Evolutionary conservation across 441 rosid species (phyloP).

Genomic region (Biscutella auriculata): DNA sequence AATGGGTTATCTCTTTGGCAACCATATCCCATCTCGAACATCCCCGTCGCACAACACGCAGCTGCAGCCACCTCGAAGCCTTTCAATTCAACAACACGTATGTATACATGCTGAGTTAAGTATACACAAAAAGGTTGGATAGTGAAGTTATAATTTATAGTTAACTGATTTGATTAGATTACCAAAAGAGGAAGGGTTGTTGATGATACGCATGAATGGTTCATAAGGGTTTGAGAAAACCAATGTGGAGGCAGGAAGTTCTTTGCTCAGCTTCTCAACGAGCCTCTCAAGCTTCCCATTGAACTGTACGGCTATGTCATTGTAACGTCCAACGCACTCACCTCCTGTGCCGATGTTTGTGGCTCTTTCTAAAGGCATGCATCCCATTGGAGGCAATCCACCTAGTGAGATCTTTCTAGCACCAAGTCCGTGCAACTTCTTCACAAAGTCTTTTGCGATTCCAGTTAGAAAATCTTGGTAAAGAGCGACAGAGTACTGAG

Average conservation of each 20-base stretch:
- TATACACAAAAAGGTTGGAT: background rate
- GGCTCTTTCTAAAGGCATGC: constrained; percentile 58
- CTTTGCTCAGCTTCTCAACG: constrained; percentile 25
- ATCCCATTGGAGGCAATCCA: constrained; percentile 66
- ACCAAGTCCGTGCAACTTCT: constrained; percentile 36
- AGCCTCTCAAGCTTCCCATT: constrained; percentile 30
- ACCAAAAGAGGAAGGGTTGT: constrained; percentile 32
- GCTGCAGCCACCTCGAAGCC: constrained; percentile 31
- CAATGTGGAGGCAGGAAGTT: constrained; percentile 32
- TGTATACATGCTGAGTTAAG: background rate
- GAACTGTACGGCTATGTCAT: constrained; percentile 39
- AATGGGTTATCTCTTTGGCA: constrained; percentile 29
- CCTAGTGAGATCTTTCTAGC: constrained; percentile 52
- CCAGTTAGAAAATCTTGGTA: constrained; percentile 37
- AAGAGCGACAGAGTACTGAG: constrained; percentile 26
- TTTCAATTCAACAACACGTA: background rate
- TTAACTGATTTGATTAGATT: background rate
- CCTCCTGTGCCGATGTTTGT: constrained; percentile 31
- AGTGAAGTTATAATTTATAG: background rate
- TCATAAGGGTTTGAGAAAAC: constrained; percentile 46
- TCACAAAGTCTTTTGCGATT: constrained; percentile 35
- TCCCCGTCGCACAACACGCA: constrained; percentile 57
- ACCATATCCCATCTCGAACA: constrained; percentile 57
- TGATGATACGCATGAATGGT: constrained; percentile 28
- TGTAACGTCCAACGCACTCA: constrained; percentile 32